Conservation (phyloP, 768 basidiomycete species). For the Rubroboletus pulcherrimus region DNA sequence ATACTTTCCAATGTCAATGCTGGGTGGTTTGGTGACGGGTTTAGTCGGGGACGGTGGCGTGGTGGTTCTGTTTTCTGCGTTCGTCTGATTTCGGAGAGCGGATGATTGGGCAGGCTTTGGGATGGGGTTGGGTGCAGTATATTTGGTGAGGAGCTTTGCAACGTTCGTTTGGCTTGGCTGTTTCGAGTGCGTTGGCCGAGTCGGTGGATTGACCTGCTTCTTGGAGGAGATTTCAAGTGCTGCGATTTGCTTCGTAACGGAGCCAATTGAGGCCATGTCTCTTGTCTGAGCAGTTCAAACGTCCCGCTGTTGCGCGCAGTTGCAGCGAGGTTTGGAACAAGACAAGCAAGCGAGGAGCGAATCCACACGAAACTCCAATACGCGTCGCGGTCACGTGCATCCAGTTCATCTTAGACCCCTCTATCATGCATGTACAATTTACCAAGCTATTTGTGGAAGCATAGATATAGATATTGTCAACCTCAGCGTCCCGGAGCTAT, state of each 20-base stretch:
- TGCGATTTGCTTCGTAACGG: constrained; percentile 64
- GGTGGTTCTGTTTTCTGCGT: constrained; percentile 23
- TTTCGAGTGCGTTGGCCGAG: constrained; percentile 42
- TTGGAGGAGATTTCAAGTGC: constrained; percentile 61
- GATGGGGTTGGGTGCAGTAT: constrained; percentile 56
- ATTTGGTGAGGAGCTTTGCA: constrained; percentile 71
- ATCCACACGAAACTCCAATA: constrained; percentile 11
- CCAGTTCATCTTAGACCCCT: not conserved
- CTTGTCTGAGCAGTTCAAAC: not conserved
- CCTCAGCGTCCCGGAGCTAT: not conserved
- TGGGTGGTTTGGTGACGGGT: constrained; percentile 15
- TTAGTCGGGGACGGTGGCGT: constrained; percentile 26
- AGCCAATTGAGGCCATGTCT: constrained; percentile 45
- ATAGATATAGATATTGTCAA: not conserved
- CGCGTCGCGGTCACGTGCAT: constrained; percentile 30
- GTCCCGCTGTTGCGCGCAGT: not conserved
- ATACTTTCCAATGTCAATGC: constrained; percentile 81
- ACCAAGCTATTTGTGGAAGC: not conserved
- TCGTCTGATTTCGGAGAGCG: constrained; percentile 41
- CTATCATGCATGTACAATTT: no score
- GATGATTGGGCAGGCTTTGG: constrained; percentile 35
- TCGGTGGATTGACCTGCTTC: constrained; percentile 37
- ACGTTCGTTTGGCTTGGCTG: constrained; percentile 59
- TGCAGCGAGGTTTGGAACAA: not conserved
- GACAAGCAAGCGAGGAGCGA: not conserved